Evolutionary conservation across 306 rosid species (phyloP), one percentile per base, ranked within the genome.

Genomic region (Fragaria iinumae): DNA sequence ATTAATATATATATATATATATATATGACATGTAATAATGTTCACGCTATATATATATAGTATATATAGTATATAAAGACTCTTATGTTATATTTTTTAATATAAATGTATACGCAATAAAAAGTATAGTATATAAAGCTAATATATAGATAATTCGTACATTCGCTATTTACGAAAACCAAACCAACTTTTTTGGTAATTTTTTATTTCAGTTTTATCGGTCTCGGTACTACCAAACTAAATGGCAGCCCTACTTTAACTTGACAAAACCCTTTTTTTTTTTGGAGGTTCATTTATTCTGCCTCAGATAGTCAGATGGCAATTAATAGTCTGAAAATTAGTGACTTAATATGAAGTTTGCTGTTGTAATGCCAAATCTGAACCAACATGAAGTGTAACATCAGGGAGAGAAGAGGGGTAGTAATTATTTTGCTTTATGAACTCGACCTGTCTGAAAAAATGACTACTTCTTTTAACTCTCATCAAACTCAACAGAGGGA

Each of bases 361-460:
- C 72, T 78, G 69, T 63, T 32, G 79, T 79, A 67, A 67, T 72
- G 81, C 69, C 74, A 73, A 57, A 65, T 38, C 25, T 67, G 72
- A 74, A 72, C 66, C 66, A 64, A 59, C 77, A 50, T 11, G 36
- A 68, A 53, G 44, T 64, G 29, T 53, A n/a, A 39, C 81, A 64
- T 65, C 73, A 39, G 43, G 45, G 27, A 57, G 38, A 48, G 44
- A 38, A 44, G 47, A 72, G 20, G 67, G 60, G 43, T 67, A 23
- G 39, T 64, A 41, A 50, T 57, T 23, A 5, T 2, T 44, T 29
- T 44, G 43, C 52, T 78, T 78, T 44, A 45, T 71, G 47, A 20
- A 48, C 36, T 44, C 69, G 55, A 57, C 32, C 36, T 11, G 45
- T 29, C 43, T 48, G 43, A 17, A 32, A 79, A 83, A 71, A 25